phyloP scores from a whole-genome alignment of 768 basidiomycete genomes.

The Chiua virens region DNA sequence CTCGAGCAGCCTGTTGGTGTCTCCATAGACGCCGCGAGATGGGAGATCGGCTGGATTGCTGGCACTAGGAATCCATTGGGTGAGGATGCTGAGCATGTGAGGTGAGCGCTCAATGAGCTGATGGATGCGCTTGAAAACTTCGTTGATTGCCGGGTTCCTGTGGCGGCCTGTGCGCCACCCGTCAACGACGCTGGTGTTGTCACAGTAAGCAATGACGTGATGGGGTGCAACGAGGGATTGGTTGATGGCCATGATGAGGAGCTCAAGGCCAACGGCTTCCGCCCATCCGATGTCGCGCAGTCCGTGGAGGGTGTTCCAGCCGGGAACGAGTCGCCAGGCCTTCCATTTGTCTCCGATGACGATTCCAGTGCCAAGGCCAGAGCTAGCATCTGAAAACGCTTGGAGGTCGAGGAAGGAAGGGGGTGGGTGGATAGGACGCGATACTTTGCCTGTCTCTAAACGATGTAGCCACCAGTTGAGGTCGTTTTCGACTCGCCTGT shows the following conservation, averaged over 20 bases:
- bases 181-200: constrained; percentile 14
- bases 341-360: constrained; percentile 29
- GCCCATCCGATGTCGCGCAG: constrained; percentile 45
- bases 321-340: constrained; percentile 32
- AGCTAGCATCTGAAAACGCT: constrained; percentile 44
- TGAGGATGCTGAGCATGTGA: background rate
- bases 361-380: constrained; percentile 36
- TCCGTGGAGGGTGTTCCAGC: constrained; percentile 27
- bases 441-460: background rate
- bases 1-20: background rate
- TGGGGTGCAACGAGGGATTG: background rate
- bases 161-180: constrained; percentile 8
- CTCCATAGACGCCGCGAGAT: background rate
- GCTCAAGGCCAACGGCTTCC: constrained; percentile 4
- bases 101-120: background rate
- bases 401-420: background rate
- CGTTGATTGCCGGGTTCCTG: constrained; percentile 9
- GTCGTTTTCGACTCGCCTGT: constrained; percentile 9
- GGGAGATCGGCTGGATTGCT: background rate
- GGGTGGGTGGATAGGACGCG: background rate
- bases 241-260: background rate
- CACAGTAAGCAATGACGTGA: constrained; percentile 1
- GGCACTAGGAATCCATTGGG: background rate
- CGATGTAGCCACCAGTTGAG: constrained; percentile 36
- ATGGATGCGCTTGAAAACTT: constrained; percentile 16